These are phyloP conservation scores for Phytophthora hibernalis DNA, from an alignment of 352 stramenopile species.

Conservation along the genomic window DNA sequence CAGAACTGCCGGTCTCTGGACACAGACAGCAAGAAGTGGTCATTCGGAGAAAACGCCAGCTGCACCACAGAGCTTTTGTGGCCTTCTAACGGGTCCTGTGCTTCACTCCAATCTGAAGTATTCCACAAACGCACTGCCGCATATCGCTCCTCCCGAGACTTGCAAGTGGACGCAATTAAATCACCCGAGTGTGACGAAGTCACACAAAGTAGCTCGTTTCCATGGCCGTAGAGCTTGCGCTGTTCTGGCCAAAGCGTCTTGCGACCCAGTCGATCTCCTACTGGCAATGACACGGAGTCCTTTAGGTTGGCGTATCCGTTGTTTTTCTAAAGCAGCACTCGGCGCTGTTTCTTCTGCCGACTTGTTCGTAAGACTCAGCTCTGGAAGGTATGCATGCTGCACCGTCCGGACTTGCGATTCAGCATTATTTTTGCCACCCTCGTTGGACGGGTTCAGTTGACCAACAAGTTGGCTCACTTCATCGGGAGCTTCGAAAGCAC, in stretches of 20 bases:
- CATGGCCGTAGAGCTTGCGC: slow-evolving; percentile 82
- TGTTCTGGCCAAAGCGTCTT: slow-evolving; percentile 83
- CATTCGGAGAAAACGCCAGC: slow-evolving; percentile 72
- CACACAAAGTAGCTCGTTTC: slow-evolving; percentile 81
- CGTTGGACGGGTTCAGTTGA: slow-evolving; percentile 22
- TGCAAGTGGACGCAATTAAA: slow-evolving; percentile 74
- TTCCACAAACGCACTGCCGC: slow-evolving; percentile 74
- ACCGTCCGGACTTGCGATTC: slow-evolving; percentile 19
- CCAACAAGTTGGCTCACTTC: slow-evolving; percentile 46
- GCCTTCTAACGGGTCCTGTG: slow-evolving; percentile 53
- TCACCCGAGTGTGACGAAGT: slow-evolving; percentile 58
- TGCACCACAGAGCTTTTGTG: slow-evolving; percentile 86
- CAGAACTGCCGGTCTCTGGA: slow-evolving; percentile 81
- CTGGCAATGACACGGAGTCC: slow-evolving; percentile 43
- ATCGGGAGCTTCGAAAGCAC: slow-evolving; percentile 73
- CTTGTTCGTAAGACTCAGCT: slow-evolving; percentile 86
- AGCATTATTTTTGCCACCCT: neutral
- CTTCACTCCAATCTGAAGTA: slow-evolving; percentile 60
- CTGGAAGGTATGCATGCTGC: slow-evolving; percentile 71
- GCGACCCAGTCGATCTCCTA: slow-evolving; percentile 65
- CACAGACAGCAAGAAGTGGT: slow-evolving; percentile 68
- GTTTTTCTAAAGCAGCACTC: slow-evolving; percentile 11
- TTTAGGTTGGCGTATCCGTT: slow-evolving; percentile 38
- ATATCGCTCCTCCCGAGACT: slow-evolving; percentile 74
- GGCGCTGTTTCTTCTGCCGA: slow-evolving; percentile 15